Conservation (phyloP, 169 alveolate genomes). For the Plasmodium coatneyi region DNA sequence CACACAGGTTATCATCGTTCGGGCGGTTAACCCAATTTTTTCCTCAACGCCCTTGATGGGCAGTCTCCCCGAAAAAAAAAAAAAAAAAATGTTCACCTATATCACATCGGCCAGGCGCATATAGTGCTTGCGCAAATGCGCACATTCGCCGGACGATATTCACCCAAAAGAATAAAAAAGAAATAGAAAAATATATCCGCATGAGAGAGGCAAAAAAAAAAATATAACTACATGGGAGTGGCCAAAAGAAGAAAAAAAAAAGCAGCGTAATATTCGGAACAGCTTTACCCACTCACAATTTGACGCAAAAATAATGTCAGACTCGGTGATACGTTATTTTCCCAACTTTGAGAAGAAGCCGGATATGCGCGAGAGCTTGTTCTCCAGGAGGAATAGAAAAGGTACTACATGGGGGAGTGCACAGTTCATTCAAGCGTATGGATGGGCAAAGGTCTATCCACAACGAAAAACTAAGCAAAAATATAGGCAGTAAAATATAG, state of each 20-base stretch:
- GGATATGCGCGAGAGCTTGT: slow-evolving; percentile 56
- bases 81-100: background rate
- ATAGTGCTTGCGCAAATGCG: background rate
- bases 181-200: background rate
- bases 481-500: background rate
- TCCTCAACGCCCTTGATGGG: background rate
- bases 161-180: background rate
- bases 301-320: slow-evolving; percentile 35
- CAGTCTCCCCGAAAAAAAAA: background rate
- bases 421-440: background rate
- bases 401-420: slow-evolving; percentile 3
- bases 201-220: background rate
- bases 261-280: background rate
- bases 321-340: slow-evolving; percentile 12
- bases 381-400: slow-evolving; percentile 35
- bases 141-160: background rate
- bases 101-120: background rate
- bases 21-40: background rate
- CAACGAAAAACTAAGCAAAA: background rate
- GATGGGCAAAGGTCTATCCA: background rate
- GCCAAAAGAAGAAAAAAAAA: background rate
- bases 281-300: background rate
- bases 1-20: background rate
- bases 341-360: slow-evolving; percentile 53
- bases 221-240: background rate